Conservation (phyloP, 768 basidiomycete species). For the Termitomyces titanicus region DNA sequence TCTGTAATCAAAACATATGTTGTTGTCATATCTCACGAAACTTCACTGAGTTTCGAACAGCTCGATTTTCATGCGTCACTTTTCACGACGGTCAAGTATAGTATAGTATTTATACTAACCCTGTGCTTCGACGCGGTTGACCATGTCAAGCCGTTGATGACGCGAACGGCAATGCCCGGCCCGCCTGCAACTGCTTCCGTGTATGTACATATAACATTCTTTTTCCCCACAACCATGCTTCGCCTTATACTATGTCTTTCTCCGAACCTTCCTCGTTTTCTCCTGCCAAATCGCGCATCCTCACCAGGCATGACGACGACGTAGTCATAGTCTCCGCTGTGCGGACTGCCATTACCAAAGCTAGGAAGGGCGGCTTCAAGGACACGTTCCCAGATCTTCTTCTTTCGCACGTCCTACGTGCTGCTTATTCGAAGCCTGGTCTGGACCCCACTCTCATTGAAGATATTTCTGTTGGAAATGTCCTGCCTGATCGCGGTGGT, state of each 20-base stretch:
- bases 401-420: conserved; percentile 72
- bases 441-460: conserved; percentile 83
- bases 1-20: no score
- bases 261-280: conserved; percentile 15
- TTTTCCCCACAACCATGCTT: not conserved
- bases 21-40: no score
- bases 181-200: not conserved
- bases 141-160: no score
- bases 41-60: no score
- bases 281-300: conserved; percentile 52
- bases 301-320: conserved; percentile 77
- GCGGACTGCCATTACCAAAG: conserved; percentile 90
- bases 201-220: not conserved
- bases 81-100: no score
- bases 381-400: conserved; percentile 84
- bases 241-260: conserved; percentile 1
- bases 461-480: conserved; percentile 85
- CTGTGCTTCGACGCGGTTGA: no score
- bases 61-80: no score
- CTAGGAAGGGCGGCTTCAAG: conserved; percentile 87
- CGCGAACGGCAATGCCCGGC: no score
- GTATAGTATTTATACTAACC: no score
- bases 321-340: conserved; percentile 88
- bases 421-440: conserved; percentile 59
- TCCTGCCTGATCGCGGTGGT: conserved; percentile 84